Evolutionary conservation across 2,329 filamentous ascomycete genomes (phyloP).

Genomic region (Ophiostoma quercus): DNA sequence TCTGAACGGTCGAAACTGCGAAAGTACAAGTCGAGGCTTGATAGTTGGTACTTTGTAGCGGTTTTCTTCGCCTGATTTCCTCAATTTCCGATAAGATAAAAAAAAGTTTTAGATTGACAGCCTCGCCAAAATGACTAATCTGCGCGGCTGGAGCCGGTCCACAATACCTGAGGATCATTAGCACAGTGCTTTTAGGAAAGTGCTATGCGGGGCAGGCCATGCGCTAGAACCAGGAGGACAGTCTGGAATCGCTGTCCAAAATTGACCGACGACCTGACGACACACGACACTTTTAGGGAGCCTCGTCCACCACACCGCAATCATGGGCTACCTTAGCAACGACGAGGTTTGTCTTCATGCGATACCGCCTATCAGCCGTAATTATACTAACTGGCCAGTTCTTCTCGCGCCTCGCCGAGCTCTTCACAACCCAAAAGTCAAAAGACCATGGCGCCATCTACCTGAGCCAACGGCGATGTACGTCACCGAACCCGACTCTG

Average conservation of each 20-base stretch:
- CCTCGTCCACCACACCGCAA: constrained; percentile 13
- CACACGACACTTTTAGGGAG: background rate
- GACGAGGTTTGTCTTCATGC: constrained; percentile 35
- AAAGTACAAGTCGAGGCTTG: background rate
- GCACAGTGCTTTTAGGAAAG: background rate
- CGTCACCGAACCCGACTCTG: constrained; percentile 30
- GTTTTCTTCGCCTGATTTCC: background rate
- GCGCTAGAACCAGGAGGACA: background rate
- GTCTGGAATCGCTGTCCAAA: constrained; percentile 10
- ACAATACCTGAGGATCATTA: background rate
- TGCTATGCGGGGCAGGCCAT: background rate
- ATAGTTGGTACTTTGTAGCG: background rate
- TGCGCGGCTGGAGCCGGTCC: background rate
- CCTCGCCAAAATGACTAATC: constrained; percentile 22
- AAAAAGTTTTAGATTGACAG: constrained; percentile 16
- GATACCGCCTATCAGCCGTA: background rate
- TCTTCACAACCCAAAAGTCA: constrained; percentile 62
- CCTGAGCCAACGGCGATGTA: constrained; percentile 72
- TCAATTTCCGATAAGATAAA: background rate
- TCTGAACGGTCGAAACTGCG: background rate
- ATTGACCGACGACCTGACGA: background rate
- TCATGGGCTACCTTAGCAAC: constrained; percentile 37
- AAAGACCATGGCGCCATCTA: constrained; percentile 69
- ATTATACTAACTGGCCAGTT: constrained; percentile 49
- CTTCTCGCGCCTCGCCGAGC: constrained; percentile 61